Conservation (phyloP, 176 grass and related monocot species). For the Lolium multiflorum region DNA sequence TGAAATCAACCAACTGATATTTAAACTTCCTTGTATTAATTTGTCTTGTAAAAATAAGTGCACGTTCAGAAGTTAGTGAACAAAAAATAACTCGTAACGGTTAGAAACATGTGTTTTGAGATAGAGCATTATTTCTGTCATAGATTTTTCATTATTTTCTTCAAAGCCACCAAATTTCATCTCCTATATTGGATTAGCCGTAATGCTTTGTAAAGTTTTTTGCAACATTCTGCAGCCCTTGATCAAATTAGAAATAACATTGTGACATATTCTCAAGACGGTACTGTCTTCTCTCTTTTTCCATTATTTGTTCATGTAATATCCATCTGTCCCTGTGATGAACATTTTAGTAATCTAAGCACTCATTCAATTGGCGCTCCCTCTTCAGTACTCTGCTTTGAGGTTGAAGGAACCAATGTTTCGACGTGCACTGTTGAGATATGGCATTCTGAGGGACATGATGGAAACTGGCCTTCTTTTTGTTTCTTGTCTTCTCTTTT, state of each 20-base stretch:
- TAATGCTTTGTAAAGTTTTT: not conserved
- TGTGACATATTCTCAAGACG: not conserved
- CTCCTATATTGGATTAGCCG: not conserved
- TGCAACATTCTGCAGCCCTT: not conserved
- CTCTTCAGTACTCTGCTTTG: conserved; percentile 31
- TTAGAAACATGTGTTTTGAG: conserved; percentile 15
- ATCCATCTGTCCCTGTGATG: conserved; percentile 45
- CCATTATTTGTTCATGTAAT: not conserved
- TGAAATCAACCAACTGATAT: not conserved
- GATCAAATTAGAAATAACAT: not conserved
- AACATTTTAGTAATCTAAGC: conserved; percentile 71
- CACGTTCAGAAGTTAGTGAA: conserved; percentile 13
- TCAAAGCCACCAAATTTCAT: conserved; percentile 12
- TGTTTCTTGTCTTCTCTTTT: not conserved
- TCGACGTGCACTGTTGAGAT: conserved; percentile 47
- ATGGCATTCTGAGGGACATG: conserved; percentile 63
- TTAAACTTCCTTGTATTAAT: conserved; percentile 6
- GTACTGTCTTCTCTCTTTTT: not conserved
- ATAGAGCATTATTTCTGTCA: not conserved
- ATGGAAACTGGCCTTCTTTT: not conserved
- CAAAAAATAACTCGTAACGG: not conserved
- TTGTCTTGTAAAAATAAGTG: conserved; percentile 29
- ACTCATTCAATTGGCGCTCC: conserved; percentile 54
- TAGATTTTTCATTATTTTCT: not conserved
- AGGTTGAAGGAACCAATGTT: conserved; percentile 54